phyloP scores from a whole-genome alignment of 352 stramenopile genomes.

The Nothophytophthora sp. region DNA sequence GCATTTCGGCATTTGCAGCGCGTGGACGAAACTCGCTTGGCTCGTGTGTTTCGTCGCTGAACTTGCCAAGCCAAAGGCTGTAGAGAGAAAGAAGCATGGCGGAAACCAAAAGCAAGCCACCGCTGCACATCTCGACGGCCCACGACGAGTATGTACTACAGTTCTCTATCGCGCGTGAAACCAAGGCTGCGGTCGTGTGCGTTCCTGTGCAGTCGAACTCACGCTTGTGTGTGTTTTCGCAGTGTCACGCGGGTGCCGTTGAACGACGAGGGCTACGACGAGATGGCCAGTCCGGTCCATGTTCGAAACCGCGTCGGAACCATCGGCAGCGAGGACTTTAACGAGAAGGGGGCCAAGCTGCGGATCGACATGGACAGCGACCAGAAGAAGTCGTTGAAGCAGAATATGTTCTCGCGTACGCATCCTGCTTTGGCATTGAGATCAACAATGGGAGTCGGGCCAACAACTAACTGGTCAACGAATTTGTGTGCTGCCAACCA shows the following conservation, averaged over 20 bases:
- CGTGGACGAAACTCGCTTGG: too few relatives aligned
- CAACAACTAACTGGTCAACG: neutral
- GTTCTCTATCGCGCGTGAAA: constrained; percentile 4
- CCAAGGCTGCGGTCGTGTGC: neutral
- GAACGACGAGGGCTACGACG: constrained; percentile 26
- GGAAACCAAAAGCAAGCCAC: constrained; percentile 15
- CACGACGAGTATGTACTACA: constrained; percentile 25
- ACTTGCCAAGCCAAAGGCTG: too few relatives aligned
- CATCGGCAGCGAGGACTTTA: constrained; percentile 7
- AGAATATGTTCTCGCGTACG: constrained; percentile 24
- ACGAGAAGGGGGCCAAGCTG: constrained; percentile 19
- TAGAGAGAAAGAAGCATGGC: too few relatives aligned
- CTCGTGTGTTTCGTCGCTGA: too few relatives aligned
- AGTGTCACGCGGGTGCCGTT: constrained; percentile 21
- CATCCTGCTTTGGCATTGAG: neutral
- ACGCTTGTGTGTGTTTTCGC: constrained; percentile 1
- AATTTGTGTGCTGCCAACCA: neutral
- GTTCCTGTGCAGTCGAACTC: too few relatives aligned
- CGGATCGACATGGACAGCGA: constrained; percentile 17
- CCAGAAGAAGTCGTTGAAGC: constrained; percentile 20
- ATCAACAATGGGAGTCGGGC: neutral
- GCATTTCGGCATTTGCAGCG: constrained; percentile 16
- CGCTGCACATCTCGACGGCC: constrained; percentile 14
- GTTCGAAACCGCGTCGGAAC: constrained; percentile 40
- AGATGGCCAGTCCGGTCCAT: constrained; percentile 30